phyloP scores from a whole-genome alignment of 2,329 filamentous ascomycete species.

The Atkinsonella hypoxylon region DNA sequence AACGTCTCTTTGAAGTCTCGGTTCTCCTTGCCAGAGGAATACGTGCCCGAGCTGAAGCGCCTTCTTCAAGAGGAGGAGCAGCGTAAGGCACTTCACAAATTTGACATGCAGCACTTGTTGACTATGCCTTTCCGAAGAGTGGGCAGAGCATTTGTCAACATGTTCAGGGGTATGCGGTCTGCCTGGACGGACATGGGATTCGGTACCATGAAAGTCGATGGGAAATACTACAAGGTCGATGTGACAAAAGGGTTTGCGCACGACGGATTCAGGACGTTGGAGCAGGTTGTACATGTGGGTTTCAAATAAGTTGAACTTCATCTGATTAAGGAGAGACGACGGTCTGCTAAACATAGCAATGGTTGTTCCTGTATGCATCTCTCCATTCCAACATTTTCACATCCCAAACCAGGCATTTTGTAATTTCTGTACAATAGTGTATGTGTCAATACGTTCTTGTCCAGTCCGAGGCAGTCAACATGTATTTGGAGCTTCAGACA shows the following conservation, averaged over 20 bases:
- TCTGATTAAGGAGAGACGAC: neutral
- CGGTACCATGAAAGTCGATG: constrained; percentile 34
- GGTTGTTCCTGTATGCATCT: too few relatives aligned
- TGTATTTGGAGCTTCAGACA: neutral
- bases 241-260: constrained; percentile 44
- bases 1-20: constrained; percentile 24
- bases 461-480: neutral
- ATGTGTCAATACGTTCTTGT: neutral
- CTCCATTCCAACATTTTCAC: too few relatives aligned
- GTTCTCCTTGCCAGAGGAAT: constrained; percentile 26
- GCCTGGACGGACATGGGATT: constrained; percentile 47
- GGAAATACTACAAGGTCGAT: constrained; percentile 43
- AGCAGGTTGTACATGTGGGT: constrained; percentile 32
- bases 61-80: constrained; percentile 24
- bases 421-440: neutral
- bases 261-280: constrained; percentile 46
- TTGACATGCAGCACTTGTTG: constrained; percentile 43
- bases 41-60: constrained; percentile 23
- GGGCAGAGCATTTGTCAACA: constrained; percentile 25
- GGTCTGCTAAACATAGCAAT: too few relatives aligned
- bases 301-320: neutral
- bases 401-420: neutral
- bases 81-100: constrained; percentile 30
- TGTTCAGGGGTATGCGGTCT: constrained; percentile 34
- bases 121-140: constrained; percentile 45